phyloP scores from a whole-genome alignment of 2,329 filamentous ascomycete genomes.

The Macrophomina phaseolina region DNA sequence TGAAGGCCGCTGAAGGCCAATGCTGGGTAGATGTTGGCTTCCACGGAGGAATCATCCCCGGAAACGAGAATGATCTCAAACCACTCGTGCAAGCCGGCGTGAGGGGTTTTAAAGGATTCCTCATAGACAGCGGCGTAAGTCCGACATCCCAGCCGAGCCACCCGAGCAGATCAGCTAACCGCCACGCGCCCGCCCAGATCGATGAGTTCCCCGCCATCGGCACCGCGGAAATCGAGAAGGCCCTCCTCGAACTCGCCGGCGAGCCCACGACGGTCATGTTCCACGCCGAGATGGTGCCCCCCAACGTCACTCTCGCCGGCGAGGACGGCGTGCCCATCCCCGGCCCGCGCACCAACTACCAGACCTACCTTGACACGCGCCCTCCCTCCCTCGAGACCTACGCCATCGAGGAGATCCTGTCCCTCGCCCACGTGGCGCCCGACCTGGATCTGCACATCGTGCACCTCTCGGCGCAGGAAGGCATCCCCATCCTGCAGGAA shows the following conservation, averaged over 20 bases:
- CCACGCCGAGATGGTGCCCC: conserved; percentile 96
- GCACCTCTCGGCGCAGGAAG: conserved; percentile 84
- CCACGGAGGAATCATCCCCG: conserved; percentile 92
- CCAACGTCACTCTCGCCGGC: conserved; percentile 77
- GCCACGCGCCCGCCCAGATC: conserved; percentile 60
- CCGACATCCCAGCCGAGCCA: neutral
- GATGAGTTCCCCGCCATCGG: conserved; percentile 94
- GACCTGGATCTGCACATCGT: conserved; percentile 89
- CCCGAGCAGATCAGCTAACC: conserved; percentile 27
- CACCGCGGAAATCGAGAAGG: conserved; percentile 75
- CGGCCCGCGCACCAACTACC: conserved; percentile 79
- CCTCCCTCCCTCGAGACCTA: conserved; percentile 90
- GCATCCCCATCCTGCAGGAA: conserved; percentile 77
- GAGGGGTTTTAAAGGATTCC: conserved; percentile 93
- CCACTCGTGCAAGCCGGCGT: conserved; percentile 84
- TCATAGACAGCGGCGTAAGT: conserved; percentile 93
- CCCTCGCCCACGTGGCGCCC: conserved; percentile 78
- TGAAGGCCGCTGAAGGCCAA: conserved; percentile 80
- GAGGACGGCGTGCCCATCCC: conserved; percentile 69
- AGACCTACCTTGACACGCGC: conserved; percentile 88
- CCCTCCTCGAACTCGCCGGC: conserved; percentile 80
- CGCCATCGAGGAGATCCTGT: conserved; percentile 85
- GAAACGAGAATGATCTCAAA: conserved; percentile 79
- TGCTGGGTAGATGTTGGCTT: conserved; percentile 99
- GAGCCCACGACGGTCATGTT: conserved; percentile 97